These are phyloP conservation scores for Fusarium sp. DNA, from an alignment of 2,329 filamentous ascomycete species.

Conservation along the genomic window DNA sequence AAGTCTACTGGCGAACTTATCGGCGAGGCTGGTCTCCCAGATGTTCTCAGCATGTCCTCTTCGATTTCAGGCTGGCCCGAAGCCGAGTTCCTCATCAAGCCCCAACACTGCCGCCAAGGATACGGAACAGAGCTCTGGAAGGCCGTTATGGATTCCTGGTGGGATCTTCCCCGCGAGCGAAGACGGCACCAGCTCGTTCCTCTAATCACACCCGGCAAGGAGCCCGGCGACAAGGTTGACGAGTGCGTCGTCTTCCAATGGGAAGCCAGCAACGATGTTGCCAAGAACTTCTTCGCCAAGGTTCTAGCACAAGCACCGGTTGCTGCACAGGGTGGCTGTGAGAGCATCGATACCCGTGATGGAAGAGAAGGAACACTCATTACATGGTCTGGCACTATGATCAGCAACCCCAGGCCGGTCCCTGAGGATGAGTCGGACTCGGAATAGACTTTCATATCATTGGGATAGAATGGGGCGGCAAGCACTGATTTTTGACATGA, in stretches of 20 bases:
- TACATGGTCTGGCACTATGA: conserved; percentile 17
- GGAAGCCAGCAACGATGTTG: conserved; percentile 26
- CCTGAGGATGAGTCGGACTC: conserved; percentile 19
- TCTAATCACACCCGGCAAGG: conserved; percentile 1
- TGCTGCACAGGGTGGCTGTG: conserved; percentile 18
- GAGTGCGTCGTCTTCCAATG: conserved; percentile 31
- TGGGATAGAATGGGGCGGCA: neutral
- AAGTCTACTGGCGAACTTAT: conserved; percentile 32
- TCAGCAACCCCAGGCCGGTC: conserved; percentile 4
- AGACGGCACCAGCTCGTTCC: conserved; percentile 28
- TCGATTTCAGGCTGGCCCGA: conserved; percentile 36
- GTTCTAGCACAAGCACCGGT: conserved; percentile 25
- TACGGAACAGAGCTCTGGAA: conserved; percentile 32
- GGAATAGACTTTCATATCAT: neutral
- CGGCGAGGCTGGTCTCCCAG: conserved; percentile 31
- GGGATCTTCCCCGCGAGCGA: conserved; percentile 29
- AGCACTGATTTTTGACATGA: neutral
- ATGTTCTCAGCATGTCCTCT: conserved; percentile 23
- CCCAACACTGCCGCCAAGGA: conserved; percentile 28
- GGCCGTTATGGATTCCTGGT: conserved; percentile 34
- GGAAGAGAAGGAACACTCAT: conserved; percentile 27
- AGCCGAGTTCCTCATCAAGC: conserved; percentile 35
- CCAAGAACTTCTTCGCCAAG: conserved; percentile 30
- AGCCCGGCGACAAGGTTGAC: conserved; percentile 25
- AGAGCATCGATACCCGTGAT: conserved; percentile 30